phyloP scores from a whole-genome alignment of 140 eudicot species.

The Cichorium intybus region DNA sequence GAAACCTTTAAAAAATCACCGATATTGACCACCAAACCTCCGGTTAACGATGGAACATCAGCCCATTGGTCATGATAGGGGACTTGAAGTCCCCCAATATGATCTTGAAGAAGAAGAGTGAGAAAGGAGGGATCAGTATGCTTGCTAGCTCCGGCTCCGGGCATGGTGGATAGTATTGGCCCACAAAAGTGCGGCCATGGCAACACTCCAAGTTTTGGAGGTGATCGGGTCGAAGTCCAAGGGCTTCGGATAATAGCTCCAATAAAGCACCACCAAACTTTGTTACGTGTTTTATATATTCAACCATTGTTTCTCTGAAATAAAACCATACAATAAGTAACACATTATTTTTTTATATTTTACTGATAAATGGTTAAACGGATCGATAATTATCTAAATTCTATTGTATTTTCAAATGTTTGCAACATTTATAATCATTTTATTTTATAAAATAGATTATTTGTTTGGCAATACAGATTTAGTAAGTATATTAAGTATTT shows the following conservation, averaged over 20 bases:
- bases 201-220: slow-evolving; percentile 1
- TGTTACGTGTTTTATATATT: slow-evolving; percentile 34
- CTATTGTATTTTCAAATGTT: no score
- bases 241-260: slow-evolving; percentile 23
- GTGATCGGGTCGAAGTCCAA: neutral
- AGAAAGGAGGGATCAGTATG: slow-evolving; percentile 22
- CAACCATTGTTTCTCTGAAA: slow-evolving; percentile 36
- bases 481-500: no score
- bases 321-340: neutral
- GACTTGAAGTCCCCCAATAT: slow-evolving; percentile 27
- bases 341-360: no score
- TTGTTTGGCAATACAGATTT: no score
- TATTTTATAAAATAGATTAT: no score
- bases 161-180: slow-evolving; percentile 28
- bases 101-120: slow-evolving; percentile 26
- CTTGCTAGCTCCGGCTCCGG: slow-evolving; percentile 25
- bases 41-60: slow-evolving; percentile 2
- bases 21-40: slow-evolving; percentile 10
- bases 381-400: no score
- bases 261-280: slow-evolving; percentile 29
- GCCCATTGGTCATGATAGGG: slow-evolving; percentile 4
- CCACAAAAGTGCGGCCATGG: slow-evolving; percentile 17
- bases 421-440: no score
- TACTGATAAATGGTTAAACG: no score
- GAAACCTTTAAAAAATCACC: slow-evolving; percentile 18